phyloP scores from a whole-genome alignment of 2,329 filamentous ascomycete species.

The Trichophyton mentagrophytes region DNA sequence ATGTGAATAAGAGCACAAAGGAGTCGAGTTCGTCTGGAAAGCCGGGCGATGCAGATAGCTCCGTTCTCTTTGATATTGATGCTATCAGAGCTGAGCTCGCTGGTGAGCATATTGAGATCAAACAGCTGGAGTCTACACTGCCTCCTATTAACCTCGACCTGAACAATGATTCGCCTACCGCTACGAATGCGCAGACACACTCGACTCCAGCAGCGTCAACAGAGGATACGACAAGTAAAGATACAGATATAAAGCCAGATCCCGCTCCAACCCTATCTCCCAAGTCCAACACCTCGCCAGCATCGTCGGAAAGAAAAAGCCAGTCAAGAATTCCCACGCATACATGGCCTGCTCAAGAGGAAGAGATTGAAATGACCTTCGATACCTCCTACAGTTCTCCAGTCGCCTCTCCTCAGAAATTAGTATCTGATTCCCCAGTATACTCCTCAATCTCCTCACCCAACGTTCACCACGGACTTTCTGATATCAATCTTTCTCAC shows the following conservation, averaged over 20 bases:
- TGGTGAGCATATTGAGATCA: constrained; percentile 55
- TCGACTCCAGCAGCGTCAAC: background rate
- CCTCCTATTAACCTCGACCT: constrained; percentile 76
- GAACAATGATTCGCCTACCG: constrained; percentile 9
- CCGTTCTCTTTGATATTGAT: constrained; percentile 85
- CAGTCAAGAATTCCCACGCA: background rate
- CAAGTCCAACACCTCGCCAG: background rate
- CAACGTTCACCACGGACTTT: background rate
- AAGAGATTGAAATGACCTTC: constrained; percentile 55
- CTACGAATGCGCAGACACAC: background rate
- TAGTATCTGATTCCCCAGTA: background rate
- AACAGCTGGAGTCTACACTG: constrained; percentile 74
- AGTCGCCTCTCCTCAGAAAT: background rate
- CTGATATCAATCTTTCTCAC: constrained; percentile 7
- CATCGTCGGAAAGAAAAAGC: background rate
- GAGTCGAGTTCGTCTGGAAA: constrained; percentile 18
- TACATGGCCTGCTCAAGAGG: constrained; percentile 16
- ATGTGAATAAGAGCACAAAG: constrained; percentile 43
- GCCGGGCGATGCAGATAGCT: constrained; percentile 25
- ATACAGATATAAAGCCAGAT: background rate
- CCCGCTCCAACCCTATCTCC: background rate
- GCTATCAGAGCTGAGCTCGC: constrained; percentile 80
- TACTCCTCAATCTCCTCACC: background rate
- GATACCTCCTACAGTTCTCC: constrained; percentile 47
- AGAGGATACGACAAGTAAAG: background rate